Base-by-base conservation (phyloP, 2,329 filamentous ascomycete genomes). In the Colletotrichum salicis region DNA sequence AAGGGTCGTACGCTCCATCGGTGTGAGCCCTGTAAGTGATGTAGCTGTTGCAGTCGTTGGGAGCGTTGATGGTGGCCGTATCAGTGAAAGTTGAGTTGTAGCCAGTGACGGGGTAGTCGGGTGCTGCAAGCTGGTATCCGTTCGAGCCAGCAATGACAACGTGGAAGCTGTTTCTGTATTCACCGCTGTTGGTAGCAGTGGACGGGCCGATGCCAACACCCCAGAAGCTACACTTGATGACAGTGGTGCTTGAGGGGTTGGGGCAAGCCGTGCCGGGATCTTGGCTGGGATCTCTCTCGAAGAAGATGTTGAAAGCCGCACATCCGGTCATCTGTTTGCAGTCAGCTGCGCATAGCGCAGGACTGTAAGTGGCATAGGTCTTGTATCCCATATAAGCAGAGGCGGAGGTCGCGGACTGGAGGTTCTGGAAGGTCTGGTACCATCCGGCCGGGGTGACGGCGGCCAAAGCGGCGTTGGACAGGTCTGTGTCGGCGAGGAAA, bases 101-200 rank as follows among this genome's bases (percentile, higher is more conserved):
- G 67, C 67, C 67, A 4, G 65, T 10, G 37, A 59, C 45, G 12
- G 22, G 19, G n/a, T 59, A 64, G 12, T 37, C 54, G 19, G 67
- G 60, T 1, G 60, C 60, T 12, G 52, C n/a, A 35, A 64, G 41
- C 12, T 59, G 55, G 45, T 73, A 73, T 22, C 71, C 71, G 71
- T 73, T 73, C 37, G 71, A 73, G 8, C 71, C 71, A 27, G 67
- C 58, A 57, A 73, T 73, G 8, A 61, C 63, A 11, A 73, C 63
- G 35, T 67, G 55, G 51, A 73, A 73, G 10, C 64, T 41, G 19
- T 70, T 65, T 7, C 71, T 64, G 5, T 60, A 41, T 54, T 73
- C 57, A 12, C 71, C 71, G 24, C 13, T 52, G 67, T 73, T 73
- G 35, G 51, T 61, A n/a, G 71, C 71, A 33, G 60, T 76, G 56